Evolutionary conservation across 768 basidiomycete species (phyloP), one percentile per base, ranked within the genome.

Genomic region (Fomitopsis serialis): DNA sequence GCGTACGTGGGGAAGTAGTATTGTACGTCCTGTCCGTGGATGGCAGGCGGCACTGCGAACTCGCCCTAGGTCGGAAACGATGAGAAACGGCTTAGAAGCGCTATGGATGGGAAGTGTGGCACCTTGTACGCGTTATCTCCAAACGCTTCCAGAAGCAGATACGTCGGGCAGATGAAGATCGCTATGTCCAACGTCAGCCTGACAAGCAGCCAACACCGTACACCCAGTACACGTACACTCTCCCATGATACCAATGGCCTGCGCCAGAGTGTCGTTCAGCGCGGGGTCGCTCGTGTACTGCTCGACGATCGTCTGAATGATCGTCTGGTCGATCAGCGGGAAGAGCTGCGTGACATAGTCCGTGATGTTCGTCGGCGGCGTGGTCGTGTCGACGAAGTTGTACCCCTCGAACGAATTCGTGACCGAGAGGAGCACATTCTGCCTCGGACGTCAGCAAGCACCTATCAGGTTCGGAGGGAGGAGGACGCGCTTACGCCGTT

Each of bases 401-500:
- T 43, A 27, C 1, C 78, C 79, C 54, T 71, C 68, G 43, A 60
- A 21, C 8, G 47, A 19, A 48, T 78, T 78, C 1, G 73, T 74
- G 1, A 76, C 67, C 1, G 74, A 56, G 12, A 73, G 65, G 4
- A 74, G 53, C 15, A 57, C 63, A 47, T 68, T 42, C 73, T 73
- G 42, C 13, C 6, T 24, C 50, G 8, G 64, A 37, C n/a, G 24
- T 22, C 22, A 1, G 4, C 27, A 21, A 32, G 29, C 54, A 15
- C 47, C 3, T 9, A 23, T 15, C 17, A 7, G 21, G 37, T 23
- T 4, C 3, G 9, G 29, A 11, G 29, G 29, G 11, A 34, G 17
- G 34, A 11, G 42, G 19, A 15, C 5, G 5, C n/a, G 59, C 72
- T 15, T 58, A 79, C 77, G n/a, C 72, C 73, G 42, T 79, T 80